phyloP scores from a whole-genome alignment of 169 alveolate genomes.

The Eimeria maxima region DNA sequence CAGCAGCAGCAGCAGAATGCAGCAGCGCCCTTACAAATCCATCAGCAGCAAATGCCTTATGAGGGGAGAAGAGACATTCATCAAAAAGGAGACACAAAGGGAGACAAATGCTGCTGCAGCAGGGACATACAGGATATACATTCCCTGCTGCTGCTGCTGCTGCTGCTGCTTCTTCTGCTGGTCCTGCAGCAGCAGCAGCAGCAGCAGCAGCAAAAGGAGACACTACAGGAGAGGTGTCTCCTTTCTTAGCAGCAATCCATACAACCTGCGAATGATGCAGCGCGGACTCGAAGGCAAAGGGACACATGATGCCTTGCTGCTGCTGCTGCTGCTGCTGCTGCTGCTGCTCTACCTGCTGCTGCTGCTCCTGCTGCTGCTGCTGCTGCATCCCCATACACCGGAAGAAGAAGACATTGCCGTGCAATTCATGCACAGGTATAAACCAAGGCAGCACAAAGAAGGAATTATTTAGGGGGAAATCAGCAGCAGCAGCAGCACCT shows the following conservation, averaged over 20 bases:
- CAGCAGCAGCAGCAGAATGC: slow-evolving; percentile 64
- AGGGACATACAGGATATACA: slow-evolving; percentile 2
- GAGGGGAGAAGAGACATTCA: slow-evolving; percentile 55
- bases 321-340: neutral
- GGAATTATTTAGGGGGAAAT: slow-evolving; percentile 2
- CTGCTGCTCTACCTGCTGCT: slow-evolving; percentile 11
- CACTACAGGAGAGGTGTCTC: neutral
- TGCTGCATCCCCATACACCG: slow-evolving; percentile 31
- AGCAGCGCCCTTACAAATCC: neutral
- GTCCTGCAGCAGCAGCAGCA: neutral
- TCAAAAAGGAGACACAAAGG: slow-evolving; percentile 60
- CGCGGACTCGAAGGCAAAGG: slow-evolving; percentile 29
- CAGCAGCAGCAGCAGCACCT: slow-evolving; percentile 43
- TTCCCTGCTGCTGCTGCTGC: slow-evolving; percentile 17
- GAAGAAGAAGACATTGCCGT: slow-evolving; percentile 61
- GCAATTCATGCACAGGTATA: slow-evolving; percentile 14
- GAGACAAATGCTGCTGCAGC: slow-evolving; percentile 55
- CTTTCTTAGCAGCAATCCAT: neutral
- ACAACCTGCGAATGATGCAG: slow-evolving; percentile 23
- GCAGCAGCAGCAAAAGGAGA: slow-evolving; percentile 36
- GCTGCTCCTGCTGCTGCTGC: slow-evolving; percentile 65
- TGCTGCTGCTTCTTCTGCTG: slow-evolving; percentile 26
- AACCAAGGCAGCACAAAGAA: slow-evolving; percentile 26
- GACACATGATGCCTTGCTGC: neutral
- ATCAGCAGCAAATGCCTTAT: slow-evolving; percentile 57